A percentile compares a stretch with the other conserved stretches of the same genome.
phyloP scores from a whole-genome alignment of 2,329 filamentous ascomycete species.

The Echinosphaeria canescens region DNA sequence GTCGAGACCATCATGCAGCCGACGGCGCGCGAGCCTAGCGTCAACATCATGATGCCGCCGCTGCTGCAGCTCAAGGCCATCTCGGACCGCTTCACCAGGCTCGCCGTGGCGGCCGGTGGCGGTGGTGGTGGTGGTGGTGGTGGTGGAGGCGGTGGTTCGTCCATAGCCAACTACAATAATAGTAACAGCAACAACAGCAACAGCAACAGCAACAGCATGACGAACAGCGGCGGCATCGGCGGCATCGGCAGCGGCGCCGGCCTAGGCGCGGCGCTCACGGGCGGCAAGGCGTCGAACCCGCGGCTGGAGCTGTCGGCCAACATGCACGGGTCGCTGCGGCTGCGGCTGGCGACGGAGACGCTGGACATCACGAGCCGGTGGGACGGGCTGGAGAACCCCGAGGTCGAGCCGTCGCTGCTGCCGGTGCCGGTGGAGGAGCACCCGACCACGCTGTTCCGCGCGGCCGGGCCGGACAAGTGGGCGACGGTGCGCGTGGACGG shows the following conservation, averaged over 20 bases:
- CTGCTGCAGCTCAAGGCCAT: slow-evolving; percentile 81
- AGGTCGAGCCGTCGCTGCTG: slow-evolving; percentile 60
- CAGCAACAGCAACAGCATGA: slow-evolving; percentile 8
- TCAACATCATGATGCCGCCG: slow-evolving; percentile 78
- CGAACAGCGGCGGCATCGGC: slow-evolving; percentile 4
- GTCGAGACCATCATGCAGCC: slow-evolving; percentile 95
- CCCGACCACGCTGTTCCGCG: slow-evolving; percentile 59
- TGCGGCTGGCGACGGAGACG: slow-evolving; percentile 65
- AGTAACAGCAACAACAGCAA: too few relatives aligned
- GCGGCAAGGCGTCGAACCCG: slow-evolving; percentile 16
- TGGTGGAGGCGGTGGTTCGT: too few relatives aligned
- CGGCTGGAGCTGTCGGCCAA: slow-evolving; percentile 80
- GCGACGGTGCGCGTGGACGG: slow-evolving; percentile 81
- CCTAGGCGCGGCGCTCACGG: too few relatives aligned
- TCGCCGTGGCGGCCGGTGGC: slow-evolving; percentile 29
- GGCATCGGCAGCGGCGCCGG: too few relatives aligned
- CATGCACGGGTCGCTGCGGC: slow-evolving; percentile 71
- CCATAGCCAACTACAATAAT: too few relatives aligned
- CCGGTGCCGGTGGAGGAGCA: slow-evolving; percentile 54
- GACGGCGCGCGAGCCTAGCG: slow-evolving; percentile 72
- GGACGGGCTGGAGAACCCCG: slow-evolving; percentile 70
- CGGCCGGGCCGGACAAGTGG: slow-evolving; percentile 64
- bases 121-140: too few relatives aligned
- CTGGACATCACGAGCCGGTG: slow-evolving; percentile 73
- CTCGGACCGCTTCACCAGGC: slow-evolving; percentile 83